Evolutionary conservation across 441 rosid species (phyloP).

Genomic region (Breynia disticha): DNA sequence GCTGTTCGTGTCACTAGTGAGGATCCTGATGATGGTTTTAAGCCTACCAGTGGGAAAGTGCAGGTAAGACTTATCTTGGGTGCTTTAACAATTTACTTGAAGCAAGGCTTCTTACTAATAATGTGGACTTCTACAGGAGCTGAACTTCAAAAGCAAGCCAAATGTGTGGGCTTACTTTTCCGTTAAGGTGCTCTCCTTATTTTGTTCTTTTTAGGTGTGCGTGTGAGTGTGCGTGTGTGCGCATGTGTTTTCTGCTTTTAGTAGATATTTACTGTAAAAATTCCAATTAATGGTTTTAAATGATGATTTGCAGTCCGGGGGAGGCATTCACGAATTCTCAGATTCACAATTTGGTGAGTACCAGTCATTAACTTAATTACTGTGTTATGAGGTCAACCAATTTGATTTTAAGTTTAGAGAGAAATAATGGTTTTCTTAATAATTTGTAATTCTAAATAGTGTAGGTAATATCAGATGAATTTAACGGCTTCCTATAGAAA

Average conservation of each 20-base stretch:
- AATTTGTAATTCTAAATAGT: background rate
- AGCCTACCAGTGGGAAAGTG: slow-evolving; percentile 99
- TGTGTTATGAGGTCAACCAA: too few species aligned
- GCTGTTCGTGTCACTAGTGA: slow-evolving; percentile 99
- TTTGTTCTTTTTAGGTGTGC: slow-evolving; percentile 1
- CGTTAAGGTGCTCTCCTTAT: slow-evolving; percentile 61
- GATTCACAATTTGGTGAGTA: slow-evolving; percentile 99
- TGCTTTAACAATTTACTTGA: too few species aligned
- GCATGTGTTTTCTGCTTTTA: background rate
- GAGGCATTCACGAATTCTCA: slow-evolving; percentile 99
- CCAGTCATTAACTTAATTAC: slow-evolving; percentile 3
- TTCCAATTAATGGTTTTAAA: slow-evolving; percentile 5
- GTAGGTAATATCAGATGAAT: background rate
- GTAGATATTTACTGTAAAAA: background rate
- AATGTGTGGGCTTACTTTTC: slow-evolving; percentile 99
- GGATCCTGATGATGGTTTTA: slow-evolving; percentile 99
- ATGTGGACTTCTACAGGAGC: slow-evolving; percentile 51
- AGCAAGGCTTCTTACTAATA: too few species aligned
- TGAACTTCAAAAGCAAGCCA: slow-evolving; percentile 99
- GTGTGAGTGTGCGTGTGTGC: too few species aligned
- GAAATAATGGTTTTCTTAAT: background rate
- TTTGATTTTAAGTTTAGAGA: too few species aligned
- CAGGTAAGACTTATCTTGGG: slow-evolving; percentile 43
- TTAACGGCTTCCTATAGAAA: background rate
- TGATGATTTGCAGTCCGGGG: slow-evolving; percentile 81